A percentile compares a stretch with the other conserved stretches of the same genome.
Evolutionary conservation across 306 rosid species (phyloP).

Genomic region (Castanospermum australe): DNA sequence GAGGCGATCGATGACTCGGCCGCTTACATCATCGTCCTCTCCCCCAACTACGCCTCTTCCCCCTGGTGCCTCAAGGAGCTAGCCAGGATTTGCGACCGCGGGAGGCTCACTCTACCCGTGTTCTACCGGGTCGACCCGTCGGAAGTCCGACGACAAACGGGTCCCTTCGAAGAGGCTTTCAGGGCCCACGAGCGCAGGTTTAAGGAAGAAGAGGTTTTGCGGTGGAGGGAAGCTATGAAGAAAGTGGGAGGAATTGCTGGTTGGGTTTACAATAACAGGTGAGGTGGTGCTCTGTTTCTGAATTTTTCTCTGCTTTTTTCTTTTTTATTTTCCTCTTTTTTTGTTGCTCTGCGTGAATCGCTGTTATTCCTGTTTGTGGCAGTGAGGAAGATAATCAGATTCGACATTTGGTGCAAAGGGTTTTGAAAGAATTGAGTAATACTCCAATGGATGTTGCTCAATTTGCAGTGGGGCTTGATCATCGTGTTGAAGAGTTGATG

Average conservation of each 20-base stretch:
- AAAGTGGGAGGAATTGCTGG: slow-evolving; percentile 21
- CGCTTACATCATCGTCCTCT: slow-evolving; percentile 40
- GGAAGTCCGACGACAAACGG: slow-evolving; percentile 21
- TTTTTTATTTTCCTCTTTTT: background rate
- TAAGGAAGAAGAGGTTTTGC: background rate
- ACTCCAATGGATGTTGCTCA: slow-evolving; percentile 46
- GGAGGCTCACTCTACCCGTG: slow-evolving; percentile 35
- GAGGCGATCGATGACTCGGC: slow-evolving; percentile 40
- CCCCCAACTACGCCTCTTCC: slow-evolving; percentile 33
- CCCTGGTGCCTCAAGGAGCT: slow-evolving; percentile 49
- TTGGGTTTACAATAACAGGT: background rate
- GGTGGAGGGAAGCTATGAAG: slow-evolving; percentile 30
- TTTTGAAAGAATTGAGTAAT: slow-evolving; percentile 43
- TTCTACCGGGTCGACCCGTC: slow-evolving; percentile 39
- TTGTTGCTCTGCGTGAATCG: background rate
- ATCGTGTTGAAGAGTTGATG: slow-evolving; percentile 33
- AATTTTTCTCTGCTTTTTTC: background rate
- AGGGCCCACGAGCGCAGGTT: background rate
- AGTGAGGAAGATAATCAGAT: slow-evolving; percentile 31
- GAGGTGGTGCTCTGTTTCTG: background rate
- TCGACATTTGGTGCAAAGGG: slow-evolving; percentile 24
- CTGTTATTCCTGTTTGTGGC: background rate
- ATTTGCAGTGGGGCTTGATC: slow-evolving; percentile 52
- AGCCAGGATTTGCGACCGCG: slow-evolving; percentile 5
- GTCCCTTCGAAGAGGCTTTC: slow-evolving; percentile 13